Percentiles rank a stretch among this genome's conserved stretches.
phyloP scores from a whole-genome alignment of 2,329 filamentous ascomycete genomes.

The Elsinoe arachidis region DNA sequence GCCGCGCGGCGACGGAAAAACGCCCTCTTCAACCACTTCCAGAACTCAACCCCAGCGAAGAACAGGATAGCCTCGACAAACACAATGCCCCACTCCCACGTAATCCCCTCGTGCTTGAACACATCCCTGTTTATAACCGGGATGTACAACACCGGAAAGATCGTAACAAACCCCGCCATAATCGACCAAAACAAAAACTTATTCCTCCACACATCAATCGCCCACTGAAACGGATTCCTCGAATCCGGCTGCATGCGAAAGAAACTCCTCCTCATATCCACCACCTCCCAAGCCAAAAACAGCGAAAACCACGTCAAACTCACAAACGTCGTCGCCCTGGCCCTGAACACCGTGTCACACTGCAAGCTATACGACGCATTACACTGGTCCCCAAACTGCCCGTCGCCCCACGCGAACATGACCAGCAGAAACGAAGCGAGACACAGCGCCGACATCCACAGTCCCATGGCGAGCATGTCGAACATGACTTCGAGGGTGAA shows the following conservation, averaged over 20 bases:
- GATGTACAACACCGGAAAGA: slow-evolving; percentile 51
- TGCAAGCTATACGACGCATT: slow-evolving; percentile 48
- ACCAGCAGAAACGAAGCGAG: slow-evolving; percentile 56
- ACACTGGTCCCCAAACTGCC: slow-evolving; percentile 42
- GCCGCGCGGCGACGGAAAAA: slow-evolving; percentile 36
- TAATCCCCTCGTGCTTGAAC: slow-evolving; percentile 57
- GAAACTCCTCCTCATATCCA: slow-evolving; percentile 62
- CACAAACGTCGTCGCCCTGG: slow-evolving; percentile 64
- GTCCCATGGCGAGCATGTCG: slow-evolving; percentile 72
- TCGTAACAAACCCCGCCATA: slow-evolving; percentile 36
- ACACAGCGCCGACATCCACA: slow-evolving; percentile 64
- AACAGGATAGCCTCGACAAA: slow-evolving; percentile 54
- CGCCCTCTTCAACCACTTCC: slow-evolving; percentile 58
- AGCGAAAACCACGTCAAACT: slow-evolving; percentile 69
- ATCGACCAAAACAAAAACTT: slow-evolving; percentile 49
- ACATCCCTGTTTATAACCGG: slow-evolving; percentile 57
- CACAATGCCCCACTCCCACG: slow-evolving; percentile 62
- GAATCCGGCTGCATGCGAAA: slow-evolving; percentile 63
- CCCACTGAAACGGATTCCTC: slow-evolving; percentile 56
- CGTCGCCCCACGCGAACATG: slow-evolving; percentile 53
- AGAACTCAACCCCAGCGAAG: slow-evolving; percentile 54
- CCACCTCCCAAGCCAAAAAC: slow-evolving; percentile 72
- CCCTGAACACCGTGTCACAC: slow-evolving; percentile 60
- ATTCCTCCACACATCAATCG: slow-evolving; percentile 61
- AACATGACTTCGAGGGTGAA: slow-evolving; percentile 70